phyloP scores from a whole-genome alignment of 306 rosid genomes.

The Prunus mume region DNA sequence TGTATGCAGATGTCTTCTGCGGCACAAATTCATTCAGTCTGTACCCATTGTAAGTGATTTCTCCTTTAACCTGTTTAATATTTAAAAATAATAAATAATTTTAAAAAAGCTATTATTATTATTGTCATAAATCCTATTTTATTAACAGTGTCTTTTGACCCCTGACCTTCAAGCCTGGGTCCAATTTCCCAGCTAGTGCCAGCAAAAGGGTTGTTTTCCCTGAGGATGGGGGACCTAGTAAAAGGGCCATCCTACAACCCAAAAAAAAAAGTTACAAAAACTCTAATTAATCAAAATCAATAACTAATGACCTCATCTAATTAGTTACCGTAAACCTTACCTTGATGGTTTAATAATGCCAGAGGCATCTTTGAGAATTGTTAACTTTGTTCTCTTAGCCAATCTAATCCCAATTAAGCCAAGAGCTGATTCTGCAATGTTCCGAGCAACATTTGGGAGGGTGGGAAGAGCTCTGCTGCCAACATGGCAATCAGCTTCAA shows the following conservation, averaged over 20 bases:
- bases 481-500: slow-evolving; percentile 71
- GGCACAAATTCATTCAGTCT: slow-evolving; percentile 74
- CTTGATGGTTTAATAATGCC: slow-evolving; percentile 88
- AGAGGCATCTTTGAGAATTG: slow-evolving; percentile 78
- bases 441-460: slow-evolving; percentile 61
- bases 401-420: slow-evolving; percentile 53
- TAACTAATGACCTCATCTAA: neutral
- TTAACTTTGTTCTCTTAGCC: slow-evolving; percentile 68
- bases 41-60: slow-evolving; percentile 68
- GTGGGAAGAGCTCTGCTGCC: slow-evolving; percentile 90
- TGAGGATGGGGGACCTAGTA: slow-evolving; percentile 91
- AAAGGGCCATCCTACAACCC: slow-evolving; percentile 70
- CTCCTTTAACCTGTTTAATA: slow-evolving; percentile 59
- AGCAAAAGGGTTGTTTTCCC: slow-evolving; percentile 90
- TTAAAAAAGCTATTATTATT: neutral
- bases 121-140: neutral
- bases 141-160: neutral
- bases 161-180: slow-evolving; percentile 61
- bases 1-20: slow-evolving; percentile 87
- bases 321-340: slow-evolving; percentile 1
- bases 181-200: slow-evolving; percentile 94
- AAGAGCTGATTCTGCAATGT: slow-evolving; percentile 55
- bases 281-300: neutral
- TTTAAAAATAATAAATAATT: neutral
- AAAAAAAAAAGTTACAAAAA: neutral